Percentiles rank a stretch among this genome's conserved stretches.
These are phyloP conservation scores for Fonsecaea nubica DNA, from an alignment of 2,329 filamentous ascomycete genomes.

Conservation along the genomic window DNA sequence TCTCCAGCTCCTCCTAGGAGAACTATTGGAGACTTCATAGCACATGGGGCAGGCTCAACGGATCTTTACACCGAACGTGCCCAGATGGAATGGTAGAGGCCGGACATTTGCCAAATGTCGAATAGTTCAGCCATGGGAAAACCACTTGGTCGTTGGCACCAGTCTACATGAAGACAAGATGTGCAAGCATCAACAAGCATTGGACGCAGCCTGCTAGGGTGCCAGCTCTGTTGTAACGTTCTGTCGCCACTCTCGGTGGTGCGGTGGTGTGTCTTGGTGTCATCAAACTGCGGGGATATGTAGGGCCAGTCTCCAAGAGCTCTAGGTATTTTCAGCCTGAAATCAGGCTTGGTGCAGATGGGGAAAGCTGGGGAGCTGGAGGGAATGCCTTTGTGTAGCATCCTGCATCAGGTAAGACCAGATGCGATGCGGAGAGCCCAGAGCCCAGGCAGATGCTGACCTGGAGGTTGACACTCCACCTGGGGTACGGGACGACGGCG, in stretches of 20 bases:
- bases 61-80: conserved; percentile 5
- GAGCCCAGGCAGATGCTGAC: background rate
- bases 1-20: conserved; percentile 22
- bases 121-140: conserved; percentile 16
- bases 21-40: conserved; percentile 17
- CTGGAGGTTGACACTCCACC: conserved; percentile 18
- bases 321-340: conserved; percentile 29
- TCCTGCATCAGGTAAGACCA: background rate
- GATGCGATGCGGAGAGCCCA: conserved; percentile 11
- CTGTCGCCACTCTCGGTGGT: conserved; percentile 16
- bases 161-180: conserved; percentile 26
- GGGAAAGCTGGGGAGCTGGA: conserved; percentile 6
- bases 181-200: conserved; percentile 26
- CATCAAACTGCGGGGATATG: conserved; percentile 21
- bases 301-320: conserved; percentile 12
- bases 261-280: conserved; percentile 1
- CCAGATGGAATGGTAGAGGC: background rate
- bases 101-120: conserved; percentile 26
- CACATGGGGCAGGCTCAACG: conserved; percentile 9
- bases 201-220: background rate
- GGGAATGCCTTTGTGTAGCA: background rate
- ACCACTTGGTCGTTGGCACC: conserved; percentile 11
- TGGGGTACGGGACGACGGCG: conserved; percentile 20
- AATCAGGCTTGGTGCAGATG: conserved; percentile 1
- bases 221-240: conserved; percentile 25